Base-by-base conservation (phyloP, 2,329 filamentous ascomycete species). In the Fusarium protoensiforme region DNA sequence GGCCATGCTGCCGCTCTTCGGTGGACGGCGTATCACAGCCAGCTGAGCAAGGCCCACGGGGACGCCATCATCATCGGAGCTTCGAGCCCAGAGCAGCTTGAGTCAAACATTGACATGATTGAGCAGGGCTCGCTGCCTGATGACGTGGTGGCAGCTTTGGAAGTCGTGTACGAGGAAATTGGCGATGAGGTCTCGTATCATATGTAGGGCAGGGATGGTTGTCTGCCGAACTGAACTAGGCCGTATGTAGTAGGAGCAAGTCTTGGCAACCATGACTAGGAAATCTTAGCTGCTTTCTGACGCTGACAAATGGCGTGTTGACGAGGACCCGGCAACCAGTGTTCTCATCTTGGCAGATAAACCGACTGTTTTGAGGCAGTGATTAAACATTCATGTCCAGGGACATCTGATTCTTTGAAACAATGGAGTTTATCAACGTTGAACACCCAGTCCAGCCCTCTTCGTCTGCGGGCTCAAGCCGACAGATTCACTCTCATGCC, bases 1-100 rank as follows among this genome's bases (percentile, higher is more conserved):
- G 82, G 80, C 3, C 83, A 85, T 62, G 83, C 81, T 2, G 83
- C 83, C 1, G 82, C 85, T 5, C 76, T 85, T 13, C 79, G 85
- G 5, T 86, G 85, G 85, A 79, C 79, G 2, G 75, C 75, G 7
- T 77, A 82, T 59, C 83, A 85, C 67, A 79, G 82, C 36, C 60
- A 71, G 24, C 74, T 86, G 2, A 65, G 78, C 16, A 70, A 57
- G 1, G 65, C 72, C 7, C 61, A 79, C 14, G 83, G 82, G 0
- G 84, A 85, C 43, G 79, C 75, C 2, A 59, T 85, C 16, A 79
- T 85, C 7, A 64, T 85, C 7, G 82, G 80, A 0, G 81, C 78
- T 0, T 82, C 79, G 4, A 85, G 75, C 14, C 20, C 70, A 7
- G 73, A 77, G 5, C 84, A 85, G 75, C 75, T 85, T 0, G 69